Base-by-base conservation (phyloP, 139 green algal species). In the Micromonas pusilla region DNA sequence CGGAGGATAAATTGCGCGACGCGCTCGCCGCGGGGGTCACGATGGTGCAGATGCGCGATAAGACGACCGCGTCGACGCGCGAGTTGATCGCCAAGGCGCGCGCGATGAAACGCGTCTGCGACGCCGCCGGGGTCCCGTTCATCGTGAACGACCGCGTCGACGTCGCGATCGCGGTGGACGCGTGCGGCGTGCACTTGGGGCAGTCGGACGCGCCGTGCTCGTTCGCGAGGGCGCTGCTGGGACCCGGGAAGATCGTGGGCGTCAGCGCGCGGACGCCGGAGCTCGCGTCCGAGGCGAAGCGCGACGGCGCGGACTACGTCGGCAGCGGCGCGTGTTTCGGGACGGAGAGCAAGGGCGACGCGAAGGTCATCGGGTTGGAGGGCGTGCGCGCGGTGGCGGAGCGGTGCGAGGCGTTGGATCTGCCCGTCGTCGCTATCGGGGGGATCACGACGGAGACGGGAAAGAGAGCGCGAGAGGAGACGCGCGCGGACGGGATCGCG, bases 141-240 rank as follows among this genome's bases (percentile, higher is more conserved):
- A 84, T 97, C 36, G 88, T 97, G 76, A 97, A 97, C 82, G 93
- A 97, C 83, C 82, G 93, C 0, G 83, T 97, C 1, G 93, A 97
- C 63, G 88, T 97, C n/a, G 90, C 90, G 9, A 78, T 97, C 38
- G 92, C 66, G 5, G 31, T 52, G n/a, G 66, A 52, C 38, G 90
- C 91, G 0, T 89, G 92, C 70, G 92, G 90, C 34, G 89, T 92
- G 21, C 91, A 97, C 78, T 83, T 96, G 28, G 91, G 91, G 6
- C 91, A 97, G 82, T 78, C 74, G 26, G 92, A 96, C 85, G 74
- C 96, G n/a, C 85, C 90, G 0, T 84, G 82, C 0, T 74, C 64
- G 0, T 36, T 57, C 31, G 91, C 88, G 34, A 76, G 91, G 13
- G 3, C 37, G 3, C n/a, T 91, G 73, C 70, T 94, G 0, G 89